Evolutionary conservation across 257 asterid species (phyloP), one percentile per base, ranked within the genome.

Genomic region (Ligustrum vulgare): DNA sequence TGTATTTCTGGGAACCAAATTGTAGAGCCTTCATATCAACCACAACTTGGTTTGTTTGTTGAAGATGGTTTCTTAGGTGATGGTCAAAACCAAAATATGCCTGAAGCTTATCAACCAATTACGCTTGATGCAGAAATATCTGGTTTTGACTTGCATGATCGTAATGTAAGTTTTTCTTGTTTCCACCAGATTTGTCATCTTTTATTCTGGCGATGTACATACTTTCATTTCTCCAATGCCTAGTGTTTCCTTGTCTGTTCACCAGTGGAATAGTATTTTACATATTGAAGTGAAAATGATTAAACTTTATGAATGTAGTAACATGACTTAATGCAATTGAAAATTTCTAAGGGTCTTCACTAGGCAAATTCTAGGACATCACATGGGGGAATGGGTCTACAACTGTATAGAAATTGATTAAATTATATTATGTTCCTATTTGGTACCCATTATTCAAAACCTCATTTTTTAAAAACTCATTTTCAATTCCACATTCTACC

Each of bases 111-210:
- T 54, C 63, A 18, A 16, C 25, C 28, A 18, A 54, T 18, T 18
- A 54, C 25, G 25, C 23, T n/a, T 6, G 63, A 54, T 54, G 63
- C 63, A 37, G 94, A 84, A 77, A 35, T 76, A 66, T 80, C 90
- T 41, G 77, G 78, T n/a, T 72, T 80, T 69, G 77, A 80, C 74
- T 73, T 72, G 67, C 80, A 72, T 65, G 86, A 83, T 76, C 86
- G 18, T 77, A 87, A 84, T 74, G 97, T 89, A 80, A 86, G 96
- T 85, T 78, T 47, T 75, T 67, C 67, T 70, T 64, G 23, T 64
- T 67, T 33, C n/a, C 4, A 45, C 15, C 47, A 0, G 47, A 39
- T 10, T 39, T 39, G 13, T 13, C 56, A 45, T 45, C 56, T 45
- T 45, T 45, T n/a, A 45, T 45, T 45, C 56, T 45, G n/a, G 56